Conservation (phyloP, 225 moss, liverwort and hornwort genomes). For the Asterella californica region DNA sequence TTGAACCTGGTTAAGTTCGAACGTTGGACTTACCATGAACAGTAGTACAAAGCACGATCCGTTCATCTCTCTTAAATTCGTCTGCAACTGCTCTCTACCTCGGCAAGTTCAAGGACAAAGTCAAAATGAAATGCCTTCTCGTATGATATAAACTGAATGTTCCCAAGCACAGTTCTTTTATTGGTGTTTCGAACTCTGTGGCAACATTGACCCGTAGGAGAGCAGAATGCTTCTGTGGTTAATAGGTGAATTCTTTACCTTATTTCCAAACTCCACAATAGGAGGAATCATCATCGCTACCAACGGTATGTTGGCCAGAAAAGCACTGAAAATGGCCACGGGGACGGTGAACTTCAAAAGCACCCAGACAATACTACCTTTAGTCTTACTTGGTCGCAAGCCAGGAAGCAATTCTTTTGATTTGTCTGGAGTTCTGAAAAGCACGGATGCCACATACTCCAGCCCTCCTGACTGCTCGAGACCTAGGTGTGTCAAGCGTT, state of each 20-base stretch:
- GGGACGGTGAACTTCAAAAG: conserved; percentile 81
- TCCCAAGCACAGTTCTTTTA: too few species aligned
- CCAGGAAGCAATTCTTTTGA: conserved; percentile 41
- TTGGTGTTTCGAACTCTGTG: too few species aligned
- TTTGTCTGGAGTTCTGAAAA: conserved; percentile 67
- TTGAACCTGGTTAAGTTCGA: not conserved
- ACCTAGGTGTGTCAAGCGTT: conserved; percentile 39
- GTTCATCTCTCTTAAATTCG: not conserved
- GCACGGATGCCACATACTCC: conserved; percentile 75
- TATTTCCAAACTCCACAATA: conserved; percentile 68
- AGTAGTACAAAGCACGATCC: not conserved
- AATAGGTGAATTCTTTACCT: conserved; percentile 37
- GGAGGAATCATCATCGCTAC: conserved; percentile 99
- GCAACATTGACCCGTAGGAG: too few species aligned
- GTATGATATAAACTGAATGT: too few species aligned
- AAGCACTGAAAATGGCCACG: conserved; percentile 82
- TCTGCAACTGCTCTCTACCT: not conserved
- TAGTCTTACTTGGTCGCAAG: conserved; percentile 44
- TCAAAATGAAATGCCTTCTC: not conserved
- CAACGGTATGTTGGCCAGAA: conserved; percentile 90
- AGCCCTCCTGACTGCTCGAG: conserved; percentile 83
- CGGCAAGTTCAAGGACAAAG: not conserved
- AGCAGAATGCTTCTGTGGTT: too few species aligned
- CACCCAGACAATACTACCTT: conserved; percentile 80
- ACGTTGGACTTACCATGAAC: not conserved